Conservation (phyloP, 306 rosid species). For the Dalbergia oliveri region DNA sequence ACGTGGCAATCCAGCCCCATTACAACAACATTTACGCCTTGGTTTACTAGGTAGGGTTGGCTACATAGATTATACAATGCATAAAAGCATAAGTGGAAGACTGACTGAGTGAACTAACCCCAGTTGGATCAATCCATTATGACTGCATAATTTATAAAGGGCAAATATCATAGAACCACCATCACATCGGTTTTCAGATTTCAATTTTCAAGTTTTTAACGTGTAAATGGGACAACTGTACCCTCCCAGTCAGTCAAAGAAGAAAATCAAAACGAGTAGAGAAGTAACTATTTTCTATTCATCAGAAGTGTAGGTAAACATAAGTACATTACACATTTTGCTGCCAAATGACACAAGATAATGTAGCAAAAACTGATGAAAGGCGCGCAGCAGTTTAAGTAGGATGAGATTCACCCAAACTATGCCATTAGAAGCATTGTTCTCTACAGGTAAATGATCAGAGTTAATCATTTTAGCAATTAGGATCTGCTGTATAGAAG, state of each 20-base stretch:
- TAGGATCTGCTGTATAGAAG: not conserved
- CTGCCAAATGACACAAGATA: not conserved
- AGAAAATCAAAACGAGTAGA: not conserved
- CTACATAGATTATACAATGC: too few species aligned
- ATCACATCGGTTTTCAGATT: not conserved
- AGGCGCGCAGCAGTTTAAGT: not conserved
- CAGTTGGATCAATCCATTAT: not conserved
- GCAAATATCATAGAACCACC: not conserved
- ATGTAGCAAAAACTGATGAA: not conserved
- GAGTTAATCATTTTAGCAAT: not conserved
- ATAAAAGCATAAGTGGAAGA: not conserved
- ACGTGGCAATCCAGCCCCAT: slow-evolving; percentile 1
- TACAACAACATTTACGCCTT: not conserved
- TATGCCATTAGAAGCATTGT: not conserved
- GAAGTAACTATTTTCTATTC: slow-evolving; percentile 1
- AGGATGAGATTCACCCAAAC: not conserved
- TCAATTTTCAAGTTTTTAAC: slow-evolving; percentile 19
- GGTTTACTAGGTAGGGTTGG: not conserved
- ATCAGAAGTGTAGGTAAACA: not conserved
- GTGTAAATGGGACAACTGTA: slow-evolving; percentile 5
- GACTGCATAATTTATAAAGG: not conserved
- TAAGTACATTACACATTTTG: not conserved
- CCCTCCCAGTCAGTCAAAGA: not conserved
- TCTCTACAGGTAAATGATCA: not conserved
- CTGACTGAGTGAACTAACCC: not conserved